Percentiles rank a stretch among this genome's conserved stretches.
phyloP scores from a whole-genome alignment of 2,329 filamentous ascomycete species.

The Alternaria sp. region DNA sequence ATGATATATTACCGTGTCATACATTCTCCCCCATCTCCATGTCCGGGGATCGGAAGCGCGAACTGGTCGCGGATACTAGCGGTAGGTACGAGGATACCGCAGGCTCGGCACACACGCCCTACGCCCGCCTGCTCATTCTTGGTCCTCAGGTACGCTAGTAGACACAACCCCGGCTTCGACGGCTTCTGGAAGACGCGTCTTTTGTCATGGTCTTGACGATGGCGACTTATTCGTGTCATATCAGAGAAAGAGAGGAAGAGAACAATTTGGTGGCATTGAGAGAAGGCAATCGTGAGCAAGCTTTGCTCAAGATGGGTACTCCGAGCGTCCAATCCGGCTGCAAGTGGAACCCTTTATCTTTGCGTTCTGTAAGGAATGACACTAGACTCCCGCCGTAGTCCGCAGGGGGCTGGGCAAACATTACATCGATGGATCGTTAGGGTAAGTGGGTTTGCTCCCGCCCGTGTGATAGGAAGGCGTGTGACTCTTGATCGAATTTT shows the following conservation, averaged over 20 bases:
- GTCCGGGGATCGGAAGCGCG: not conserved
- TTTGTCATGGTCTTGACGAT: slow-evolving; percentile 7
- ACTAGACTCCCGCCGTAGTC: slow-evolving; percentile 20
- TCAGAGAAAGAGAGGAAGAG: not conserved
- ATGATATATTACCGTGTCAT: slow-evolving; percentile 3
- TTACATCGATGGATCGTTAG: slow-evolving; percentile 17
- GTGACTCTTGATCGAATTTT: slow-evolving; percentile 37
- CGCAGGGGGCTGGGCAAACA: slow-evolving; percentile 18
- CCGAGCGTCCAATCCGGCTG: slow-evolving; percentile 11
- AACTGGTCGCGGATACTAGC: slow-evolving; percentile 34
- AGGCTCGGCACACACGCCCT: slow-evolving; percentile 34
- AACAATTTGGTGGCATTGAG: not conserved
- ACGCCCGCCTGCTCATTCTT: slow-evolving; percentile 10
- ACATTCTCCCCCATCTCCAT: not conserved
- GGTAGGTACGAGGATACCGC: slow-evolving; percentile 28
- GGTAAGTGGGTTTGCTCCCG: slow-evolving; percentile 17
- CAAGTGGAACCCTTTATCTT: slow-evolving; percentile 26
- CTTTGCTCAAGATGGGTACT: not conserved
- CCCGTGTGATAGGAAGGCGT: slow-evolving; percentile 36
- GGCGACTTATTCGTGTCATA: slow-evolving; percentile 3
- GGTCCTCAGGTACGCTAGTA: slow-evolving; percentile 17
- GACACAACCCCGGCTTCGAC: slow-evolving; percentile 16
- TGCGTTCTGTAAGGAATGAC: slow-evolving; percentile 16
- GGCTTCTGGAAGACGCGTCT: slow-evolving; percentile 16
- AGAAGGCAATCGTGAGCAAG: slow-evolving; percentile 5